phyloP scores from a whole-genome alignment of 441 rosid genomes.

The Kokia cookei region DNA sequence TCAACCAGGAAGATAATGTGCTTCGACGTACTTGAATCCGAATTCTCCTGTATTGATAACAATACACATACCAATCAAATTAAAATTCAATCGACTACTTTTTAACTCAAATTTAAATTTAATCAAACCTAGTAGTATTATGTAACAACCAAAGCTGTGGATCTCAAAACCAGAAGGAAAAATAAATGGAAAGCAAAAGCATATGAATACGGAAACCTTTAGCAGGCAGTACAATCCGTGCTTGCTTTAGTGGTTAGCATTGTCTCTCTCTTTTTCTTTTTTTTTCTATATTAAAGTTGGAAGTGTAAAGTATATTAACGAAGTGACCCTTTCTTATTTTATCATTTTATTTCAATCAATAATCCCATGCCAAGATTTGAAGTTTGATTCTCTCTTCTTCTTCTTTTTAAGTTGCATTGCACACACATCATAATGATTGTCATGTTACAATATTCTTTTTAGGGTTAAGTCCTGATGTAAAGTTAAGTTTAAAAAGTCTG shows the following conservation, averaged over 20 bases:
- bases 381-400: conserved; percentile 20
- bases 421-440: neutral
- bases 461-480: too few relatives aligned
- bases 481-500: too few relatives aligned
- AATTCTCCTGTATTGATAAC: too few relatives aligned
- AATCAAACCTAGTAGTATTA: too few relatives aligned
- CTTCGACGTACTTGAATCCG: too few relatives aligned
- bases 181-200: neutral
- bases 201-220: neutral
- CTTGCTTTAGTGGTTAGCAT: conserved; percentile 4
- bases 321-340: conserved; percentile 4
- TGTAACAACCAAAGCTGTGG: too few relatives aligned
- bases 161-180: neutral
- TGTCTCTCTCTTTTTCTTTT: neutral
- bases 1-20: too few relatives aligned
- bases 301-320: neutral
- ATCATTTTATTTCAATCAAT: neutral
- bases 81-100: too few relatives aligned
- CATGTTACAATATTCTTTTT: neutral
- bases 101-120: too few relatives aligned
- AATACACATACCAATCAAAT: too few relatives aligned
- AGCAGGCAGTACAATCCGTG: conserved; percentile 8
- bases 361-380: conserved; percentile 17
- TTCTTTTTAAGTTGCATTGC: neutral
- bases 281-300: neutral